phyloP scores from a whole-genome alignment of 768 basidiomycete genomes.

The Inosperma sp. region DNA sequence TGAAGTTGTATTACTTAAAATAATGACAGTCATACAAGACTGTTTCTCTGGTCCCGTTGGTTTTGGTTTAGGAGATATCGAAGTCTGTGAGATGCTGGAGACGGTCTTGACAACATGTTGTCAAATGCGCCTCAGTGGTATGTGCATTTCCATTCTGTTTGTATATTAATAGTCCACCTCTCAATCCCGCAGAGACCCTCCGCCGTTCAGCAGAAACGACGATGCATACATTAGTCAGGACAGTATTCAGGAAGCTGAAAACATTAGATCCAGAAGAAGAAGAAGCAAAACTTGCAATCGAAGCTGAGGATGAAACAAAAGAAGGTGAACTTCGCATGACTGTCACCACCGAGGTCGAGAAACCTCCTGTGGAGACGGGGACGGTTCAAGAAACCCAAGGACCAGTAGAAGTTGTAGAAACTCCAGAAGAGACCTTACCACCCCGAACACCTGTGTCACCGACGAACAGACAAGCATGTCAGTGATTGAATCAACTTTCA shows the following conservation, averaged over 20 bases:
- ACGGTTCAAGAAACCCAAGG: conserved; percentile 1
- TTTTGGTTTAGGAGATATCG: conserved; percentile 77
- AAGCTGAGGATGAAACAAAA: conserved; percentile 44
- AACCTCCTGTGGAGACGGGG: conserved; percentile 19
- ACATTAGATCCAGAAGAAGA: conserved; percentile 59
- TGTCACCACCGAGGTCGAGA: conserved; percentile 38
- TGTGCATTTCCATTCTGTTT: conserved; percentile 27
- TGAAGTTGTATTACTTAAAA: conserved; percentile 90
- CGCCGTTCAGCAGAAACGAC: conserved; percentile 84
- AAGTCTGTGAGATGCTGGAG: conserved; percentile 97
- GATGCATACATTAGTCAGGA: conserved; percentile 83
- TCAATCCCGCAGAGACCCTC: conserved; percentile 59
- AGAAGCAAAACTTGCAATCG: conserved; percentile 57
- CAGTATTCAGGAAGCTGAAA: conserved; percentile 73
- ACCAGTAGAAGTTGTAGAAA: conserved; percentile 13
- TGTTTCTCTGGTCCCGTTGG: conserved; percentile 72
- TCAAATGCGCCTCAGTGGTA: conserved; percentile 93
- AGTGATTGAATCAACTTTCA: conserved; percentile 20
- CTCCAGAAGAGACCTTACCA: background rate
- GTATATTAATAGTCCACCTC: conserved; percentile 9
- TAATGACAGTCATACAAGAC: conserved; percentile 84
- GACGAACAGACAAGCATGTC: conserved; percentile 40
- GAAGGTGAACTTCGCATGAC: conserved; percentile 61
- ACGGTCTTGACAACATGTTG: conserved; percentile 96
- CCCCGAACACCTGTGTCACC: conserved; percentile 21